Base-by-base conservation (phyloP, 2,329 filamentous ascomycete species). In the Fusarium brevicatenulatum region DNA sequence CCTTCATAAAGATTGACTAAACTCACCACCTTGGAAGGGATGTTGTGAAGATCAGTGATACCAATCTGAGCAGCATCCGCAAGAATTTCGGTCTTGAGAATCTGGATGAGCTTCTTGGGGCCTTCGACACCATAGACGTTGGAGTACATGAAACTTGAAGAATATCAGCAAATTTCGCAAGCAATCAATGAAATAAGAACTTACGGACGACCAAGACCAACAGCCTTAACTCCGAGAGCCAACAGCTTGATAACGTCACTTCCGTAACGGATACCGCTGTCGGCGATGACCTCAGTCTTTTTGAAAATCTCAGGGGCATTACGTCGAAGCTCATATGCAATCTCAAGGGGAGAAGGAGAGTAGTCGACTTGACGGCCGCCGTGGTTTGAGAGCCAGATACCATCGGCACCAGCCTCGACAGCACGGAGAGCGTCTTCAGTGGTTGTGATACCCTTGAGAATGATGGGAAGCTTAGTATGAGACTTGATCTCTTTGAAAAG, bases 71-170 rank as follows among this genome's bases (percentile, higher is more conserved):
- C 79, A 47, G 78, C 81, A 54, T 83, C 81, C 5, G 76, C 68
- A 32, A 77, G 62, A 36, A 87, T 81, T 79, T 88, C 86, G 43
- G 82, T 80, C 81, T 86, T 87, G 66, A 88, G 78, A 25, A 88
- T 83, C 57, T 84, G 76, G 58, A 87, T 84, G 10, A 81, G 81
- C 78, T 83, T 84, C 61, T 78, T 79, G 7, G 88, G 85, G 28
- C 86, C 86, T 28, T 83, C 81, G 9, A 81, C 78, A 7, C 86
- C 86, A 71, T 85, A 88, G 42, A 83, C 77, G 71, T 87, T 87
- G 54, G 85, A 82, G 75, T 83, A 88, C 84, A 88, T 86, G 74
- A 86, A 82, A 1, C 77, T 77, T 6, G 1, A 19, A 18, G 2
- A 21, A 15, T 6, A 23, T 71, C 16, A 65, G 47, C 8, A 32